Evolutionary conservation across 768 basidiomycete genomes (phyloP).

Genomic region (Cystofilobasidium bisporidii): DNA sequence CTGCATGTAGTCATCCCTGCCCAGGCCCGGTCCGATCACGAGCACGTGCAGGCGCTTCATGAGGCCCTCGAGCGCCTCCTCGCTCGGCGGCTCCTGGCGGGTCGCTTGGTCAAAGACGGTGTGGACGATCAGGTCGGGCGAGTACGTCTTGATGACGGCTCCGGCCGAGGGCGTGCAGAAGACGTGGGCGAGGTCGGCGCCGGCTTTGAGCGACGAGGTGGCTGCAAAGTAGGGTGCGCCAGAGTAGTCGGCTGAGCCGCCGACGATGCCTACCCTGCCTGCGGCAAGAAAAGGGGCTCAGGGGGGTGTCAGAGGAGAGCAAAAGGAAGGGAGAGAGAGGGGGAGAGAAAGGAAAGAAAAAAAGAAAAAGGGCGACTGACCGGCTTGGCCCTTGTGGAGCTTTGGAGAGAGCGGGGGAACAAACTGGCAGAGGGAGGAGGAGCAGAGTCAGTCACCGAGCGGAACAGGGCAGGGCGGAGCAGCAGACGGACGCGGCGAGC

Average conservation of each 20-base stretch:
- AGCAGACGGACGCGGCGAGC: not conserved
- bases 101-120: constrained; percentile 57
- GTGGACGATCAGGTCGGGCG: constrained; percentile 82
- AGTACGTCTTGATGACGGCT: constrained; percentile 89
- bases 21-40: constrained; percentile 87
- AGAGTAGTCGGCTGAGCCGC: constrained; percentile 53
- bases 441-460: not conserved
- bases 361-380: not conserved
- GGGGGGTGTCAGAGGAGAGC: not conserved
- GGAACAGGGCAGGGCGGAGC: not conserved
- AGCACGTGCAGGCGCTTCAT: constrained; percentile 82
- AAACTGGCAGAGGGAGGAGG: not conserved
- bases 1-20: constrained; percentile 85
- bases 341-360: too few species aligned
- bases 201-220: constrained; percentile 82
- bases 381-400: constrained; percentile 28
- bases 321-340: not conserved
- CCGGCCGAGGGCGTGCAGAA: constrained; percentile 92
- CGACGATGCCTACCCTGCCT: constrained; percentile 25
- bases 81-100: not conserved
- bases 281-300: not conserved
- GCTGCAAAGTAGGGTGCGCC: constrained; percentile 95
- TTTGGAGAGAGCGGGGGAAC: constrained; percentile 18
- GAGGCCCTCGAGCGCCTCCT: constrained; percentile 46
- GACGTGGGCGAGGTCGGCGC: constrained; percentile 90